A percentile compares a stretch with the other conserved stretches of the same genome.
Evolutionary conservation across 2,329 filamentous ascomycete genomes (phyloP).

Genomic region (Ophiostoma perfectum): DNA sequence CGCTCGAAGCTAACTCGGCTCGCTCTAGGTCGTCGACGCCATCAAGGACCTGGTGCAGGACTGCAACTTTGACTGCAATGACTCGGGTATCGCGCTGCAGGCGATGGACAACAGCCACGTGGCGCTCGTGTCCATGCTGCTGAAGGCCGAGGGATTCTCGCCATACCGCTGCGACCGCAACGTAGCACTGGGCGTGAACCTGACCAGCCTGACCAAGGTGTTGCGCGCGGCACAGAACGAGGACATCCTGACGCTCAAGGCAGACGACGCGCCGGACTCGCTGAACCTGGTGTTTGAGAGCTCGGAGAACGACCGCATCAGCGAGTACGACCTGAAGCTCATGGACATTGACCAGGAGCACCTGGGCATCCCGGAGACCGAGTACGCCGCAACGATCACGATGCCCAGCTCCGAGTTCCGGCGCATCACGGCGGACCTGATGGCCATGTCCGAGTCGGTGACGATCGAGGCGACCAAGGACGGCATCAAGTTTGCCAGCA

Average conservation of each 20-base stretch:
- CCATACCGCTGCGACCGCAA: constrained; percentile 98
- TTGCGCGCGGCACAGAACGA: constrained; percentile 90
- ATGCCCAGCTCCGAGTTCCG: constrained; percentile 90
- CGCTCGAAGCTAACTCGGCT: not conserved
- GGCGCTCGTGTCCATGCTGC: constrained; percentile 96
- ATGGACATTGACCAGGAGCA: constrained; percentile 99
- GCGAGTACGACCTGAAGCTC: constrained; percentile 99
- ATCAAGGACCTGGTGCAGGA: constrained; percentile 99
- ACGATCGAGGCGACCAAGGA: constrained; percentile 96
- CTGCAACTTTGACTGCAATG: constrained; percentile 99
- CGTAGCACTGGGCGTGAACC: constrained; percentile 95
- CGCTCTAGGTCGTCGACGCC: constrained; percentile 78
- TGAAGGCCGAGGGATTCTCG: constrained; percentile 89
- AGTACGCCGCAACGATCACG: constrained; percentile 84
- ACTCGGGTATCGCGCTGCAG: constrained; percentile 94
- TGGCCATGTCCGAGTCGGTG: constrained; percentile 90
- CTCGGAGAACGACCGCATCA: constrained; percentile 78
- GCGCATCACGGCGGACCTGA: constrained; percentile 88
- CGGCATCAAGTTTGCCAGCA: constrained; percentile 89
- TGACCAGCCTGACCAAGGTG: constrained; percentile 94
- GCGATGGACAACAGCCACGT: constrained; percentile 99
- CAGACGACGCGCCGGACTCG: constrained; percentile 91
- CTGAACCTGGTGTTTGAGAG: constrained; percentile 96
- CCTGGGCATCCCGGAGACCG: constrained; percentile 96
- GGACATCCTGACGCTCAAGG: constrained; percentile 93